A percentile compares a stretch with the other conserved stretches of the same genome.
Conservation (phyloP, 2,329 filamentous ascomycete genomes). For the Hypoxylon sp. region DNA sequence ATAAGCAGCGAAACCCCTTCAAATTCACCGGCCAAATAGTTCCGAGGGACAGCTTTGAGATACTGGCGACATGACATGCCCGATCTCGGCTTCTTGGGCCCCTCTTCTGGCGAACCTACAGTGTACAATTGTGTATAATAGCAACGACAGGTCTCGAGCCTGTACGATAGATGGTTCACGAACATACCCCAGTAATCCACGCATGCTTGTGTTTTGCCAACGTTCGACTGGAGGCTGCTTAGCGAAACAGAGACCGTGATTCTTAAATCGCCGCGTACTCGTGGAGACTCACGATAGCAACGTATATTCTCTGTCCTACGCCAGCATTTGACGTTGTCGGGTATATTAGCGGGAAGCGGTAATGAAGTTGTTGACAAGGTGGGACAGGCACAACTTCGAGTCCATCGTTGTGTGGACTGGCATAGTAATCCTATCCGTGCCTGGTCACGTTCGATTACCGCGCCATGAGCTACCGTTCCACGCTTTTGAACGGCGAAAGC, state of each 20-base stretch:
- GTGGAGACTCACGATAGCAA: neutral
- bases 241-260: neutral
- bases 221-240: neutral
- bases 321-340: constrained; percentile 15
- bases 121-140: constrained; percentile 40
- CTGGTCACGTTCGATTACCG: constrained; percentile 4
- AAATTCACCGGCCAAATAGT: neutral
- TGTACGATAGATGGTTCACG: constrained; percentile 28
- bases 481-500: neutral
- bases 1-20: constrained; percentile 39
- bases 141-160: constrained; percentile 11
- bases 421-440: neutral
- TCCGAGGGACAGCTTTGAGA: neutral
- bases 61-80: constrained; percentile 10
- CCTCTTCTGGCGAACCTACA: constrained; percentile 1
- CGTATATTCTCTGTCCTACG: constrained; percentile 16
- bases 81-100: constrained; percentile 2
- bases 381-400: constrained; percentile 18
- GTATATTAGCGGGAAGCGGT: constrained; percentile 20
- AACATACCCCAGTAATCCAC: constrained; percentile 26
- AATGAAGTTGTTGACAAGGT: constrained; percentile 2
- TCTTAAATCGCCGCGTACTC: constrained; percentile 26
- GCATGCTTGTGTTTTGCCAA: constrained; percentile 4
- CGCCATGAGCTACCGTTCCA: neutral
- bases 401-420: neutral